Evolutionary conservation across 2,329 filamentous ascomycete genomes (phyloP).

Genomic region (Podosphaera aphanis): DNA sequence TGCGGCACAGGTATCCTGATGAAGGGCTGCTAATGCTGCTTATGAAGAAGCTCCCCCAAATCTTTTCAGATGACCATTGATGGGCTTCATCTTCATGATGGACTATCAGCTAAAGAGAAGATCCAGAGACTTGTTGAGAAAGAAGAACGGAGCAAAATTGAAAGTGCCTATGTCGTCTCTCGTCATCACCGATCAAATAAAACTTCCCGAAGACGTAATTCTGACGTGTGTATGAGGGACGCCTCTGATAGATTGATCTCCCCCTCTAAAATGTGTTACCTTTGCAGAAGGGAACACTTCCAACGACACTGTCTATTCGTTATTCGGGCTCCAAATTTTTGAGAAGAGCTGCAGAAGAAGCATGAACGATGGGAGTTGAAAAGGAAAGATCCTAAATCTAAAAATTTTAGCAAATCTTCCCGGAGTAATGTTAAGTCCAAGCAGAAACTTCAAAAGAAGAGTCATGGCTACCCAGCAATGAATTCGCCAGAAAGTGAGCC

Average conservation of each 20-base stretch:
- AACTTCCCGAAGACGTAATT: neutral
- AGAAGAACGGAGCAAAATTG: neutral
- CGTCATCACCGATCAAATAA: neutral
- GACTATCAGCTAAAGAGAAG: neutral
- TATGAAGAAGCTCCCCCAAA: slow-evolving; percentile 1
- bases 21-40: neutral
- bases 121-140: neutral
- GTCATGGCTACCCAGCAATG: slow-evolving; percentile 1
- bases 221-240: slow-evolving; percentile 1
- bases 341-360: neutral
- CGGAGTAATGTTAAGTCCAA: neutral
- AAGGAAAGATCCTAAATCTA: neutral
- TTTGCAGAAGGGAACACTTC: neutral
- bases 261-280: slow-evolving; percentile 1
- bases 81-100: slow-evolving; percentile 1
- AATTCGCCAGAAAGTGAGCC: neutral
- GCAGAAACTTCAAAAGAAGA: neutral
- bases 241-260: neutral
- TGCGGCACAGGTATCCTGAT: neutral
- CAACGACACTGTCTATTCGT: slow-evolving; percentile 1
- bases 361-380: neutral
- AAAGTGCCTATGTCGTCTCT: neutral
- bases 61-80: neutral
- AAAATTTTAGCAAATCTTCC: neutral
- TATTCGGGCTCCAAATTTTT: neutral